Percentiles rank a stretch among this genome's conserved stretches.
These are phyloP conservation scores for Thielaviopsis ethacetica DNA, from an alignment of 2,329 filamentous ascomycete species.

Conservation along the genomic window DNA sequence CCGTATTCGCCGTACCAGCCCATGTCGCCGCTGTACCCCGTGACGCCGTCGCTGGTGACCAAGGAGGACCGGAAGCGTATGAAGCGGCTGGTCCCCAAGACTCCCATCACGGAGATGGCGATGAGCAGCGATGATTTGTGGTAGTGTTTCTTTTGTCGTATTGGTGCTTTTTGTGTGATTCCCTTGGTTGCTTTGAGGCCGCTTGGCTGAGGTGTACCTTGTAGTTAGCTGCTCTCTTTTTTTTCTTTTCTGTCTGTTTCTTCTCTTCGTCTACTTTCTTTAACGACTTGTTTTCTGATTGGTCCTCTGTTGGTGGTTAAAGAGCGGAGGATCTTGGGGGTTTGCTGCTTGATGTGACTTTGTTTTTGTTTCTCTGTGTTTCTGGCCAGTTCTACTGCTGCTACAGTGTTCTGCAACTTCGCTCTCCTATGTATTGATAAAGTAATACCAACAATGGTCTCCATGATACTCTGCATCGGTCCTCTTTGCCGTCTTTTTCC, in stretches of 20 bases:
- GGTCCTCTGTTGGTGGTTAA: background rate
- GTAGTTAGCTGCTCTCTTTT: background rate
- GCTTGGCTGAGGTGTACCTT: background rate
- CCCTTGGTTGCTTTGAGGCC: background rate
- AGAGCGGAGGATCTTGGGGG: background rate
- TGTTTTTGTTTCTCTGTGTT: background rate
- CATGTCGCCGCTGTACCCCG: conserved; percentile 56
- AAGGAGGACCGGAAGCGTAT: conserved; percentile 54
- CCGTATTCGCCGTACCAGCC: conserved; percentile 71
- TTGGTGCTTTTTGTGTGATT: background rate
- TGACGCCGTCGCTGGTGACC: conserved; percentile 60
- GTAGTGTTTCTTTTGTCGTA: conserved; percentile 21
- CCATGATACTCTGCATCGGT: background rate
- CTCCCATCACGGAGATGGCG: conserved; percentile 46
- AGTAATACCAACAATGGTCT: conserved; percentile 2
- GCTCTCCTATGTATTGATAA: background rate
- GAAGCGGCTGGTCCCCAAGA: conserved; percentile 47
- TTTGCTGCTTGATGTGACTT: background rate
- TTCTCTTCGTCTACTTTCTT: background rate
- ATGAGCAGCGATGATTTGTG: conserved; percentile 46
- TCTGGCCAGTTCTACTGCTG: background rate
- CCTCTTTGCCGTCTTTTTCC: background rate
- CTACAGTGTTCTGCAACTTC: background rate
- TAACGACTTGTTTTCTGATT: conserved; percentile 4
- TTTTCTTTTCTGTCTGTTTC: conserved; percentile 1